Evolutionary conservation across 305 asterid genomes (phyloP), one percentile per base, ranked within the genome.

Genomic region (Solanum aculeatissimum): DNA sequence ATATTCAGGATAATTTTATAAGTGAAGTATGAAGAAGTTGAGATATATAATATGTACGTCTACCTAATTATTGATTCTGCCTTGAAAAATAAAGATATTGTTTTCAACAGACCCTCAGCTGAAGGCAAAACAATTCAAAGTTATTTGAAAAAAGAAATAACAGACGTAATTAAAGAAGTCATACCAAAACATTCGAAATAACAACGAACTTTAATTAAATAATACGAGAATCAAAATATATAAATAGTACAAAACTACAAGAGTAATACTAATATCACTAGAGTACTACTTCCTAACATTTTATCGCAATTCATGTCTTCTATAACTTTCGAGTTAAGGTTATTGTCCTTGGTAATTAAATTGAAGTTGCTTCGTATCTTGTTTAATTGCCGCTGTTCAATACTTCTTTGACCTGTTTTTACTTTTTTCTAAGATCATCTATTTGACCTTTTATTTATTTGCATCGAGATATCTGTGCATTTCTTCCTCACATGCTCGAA

Each of bases 291-390:
- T 62, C 9, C 19, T 62, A 25, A 62, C 19, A 0, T 62, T 62
- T 1, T 62, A 62, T 4, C 29, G 0, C 25, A 25, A 25, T 62
- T 0, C 0, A 5, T 62, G 1, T 0, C n/a, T 2, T 25, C 0
- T 4, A 13, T 2, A 0, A 6, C n/a, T 25, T 62, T 25, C 5
- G 13, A 25, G 6, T 13, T 25, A 13, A 62, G 40, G 1, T 13
- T 14, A 25, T 27, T 27, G 0, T 27, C 10, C 2, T 62, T 0
- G 11, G 0, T 62, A 62, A 32, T 32, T 32, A 32, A 23, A 13
- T 7, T 62, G 13, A 13, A 62, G 0, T 2, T 1, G 0, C 14
- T 4, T 62, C 38, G 1, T 62, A 9, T 62, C 40, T 25, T 21
- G 0, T 62, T 14, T 13, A 62, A 62, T 62, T 1, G 13, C 9